A percentile compares a stretch with the other conserved stretches of the same genome.
These are phyloP conservation scores for Lasiosphaeris hirsuta DNA, from an alignment of 495 filamentous ascomycete species.

Conservation along the genomic window DNA sequence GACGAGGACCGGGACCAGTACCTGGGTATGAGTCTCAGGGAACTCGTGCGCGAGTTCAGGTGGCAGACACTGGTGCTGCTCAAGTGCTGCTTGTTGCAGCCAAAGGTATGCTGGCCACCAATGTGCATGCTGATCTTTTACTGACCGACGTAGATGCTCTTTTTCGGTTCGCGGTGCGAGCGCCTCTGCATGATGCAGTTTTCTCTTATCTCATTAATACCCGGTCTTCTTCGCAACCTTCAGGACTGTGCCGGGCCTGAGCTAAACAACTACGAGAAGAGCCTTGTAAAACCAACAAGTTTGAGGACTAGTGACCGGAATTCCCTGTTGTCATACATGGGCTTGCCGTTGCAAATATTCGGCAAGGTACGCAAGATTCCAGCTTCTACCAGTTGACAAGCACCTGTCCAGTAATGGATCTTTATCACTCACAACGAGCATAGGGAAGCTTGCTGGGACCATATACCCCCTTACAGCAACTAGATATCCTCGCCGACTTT, in stretches of 20 bases:
- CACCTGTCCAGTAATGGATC: not conserved
- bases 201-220: conserved; percentile 89
- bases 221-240: conserved; percentile 78
- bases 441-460: conserved; percentile 93
- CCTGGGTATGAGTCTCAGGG: conserved; percentile 85
- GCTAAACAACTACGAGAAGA: conserved; percentile 76
- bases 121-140: not conserved
- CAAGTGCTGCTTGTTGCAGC: conserved; percentile 88
- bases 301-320: conserved; percentile 86
- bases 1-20: conserved; percentile 81
- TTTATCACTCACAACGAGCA: not conserved
- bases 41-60: conserved; percentile 90
- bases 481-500: conserved; percentile 89
- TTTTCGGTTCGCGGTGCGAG: conserved; percentile 94
- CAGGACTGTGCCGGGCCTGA: conserved; percentile 92
- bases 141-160: conserved; percentile 72
- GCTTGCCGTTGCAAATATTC: conserved; percentile 89
- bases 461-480: conserved; percentile 93
- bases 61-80: conserved; percentile 91
- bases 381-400: not conserved
- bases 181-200: conserved; percentile 97
- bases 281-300: conserved; percentile 72
- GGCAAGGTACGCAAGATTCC: conserved; percentile 62
- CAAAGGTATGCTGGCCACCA: conserved; percentile 62
- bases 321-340: conserved; percentile 91